Evolutionary conservation across 2,329 filamentous ascomycete species (phyloP), one percentile per base, ranked within the genome.

Genomic region (Cladophialophora psammophila): DNA sequence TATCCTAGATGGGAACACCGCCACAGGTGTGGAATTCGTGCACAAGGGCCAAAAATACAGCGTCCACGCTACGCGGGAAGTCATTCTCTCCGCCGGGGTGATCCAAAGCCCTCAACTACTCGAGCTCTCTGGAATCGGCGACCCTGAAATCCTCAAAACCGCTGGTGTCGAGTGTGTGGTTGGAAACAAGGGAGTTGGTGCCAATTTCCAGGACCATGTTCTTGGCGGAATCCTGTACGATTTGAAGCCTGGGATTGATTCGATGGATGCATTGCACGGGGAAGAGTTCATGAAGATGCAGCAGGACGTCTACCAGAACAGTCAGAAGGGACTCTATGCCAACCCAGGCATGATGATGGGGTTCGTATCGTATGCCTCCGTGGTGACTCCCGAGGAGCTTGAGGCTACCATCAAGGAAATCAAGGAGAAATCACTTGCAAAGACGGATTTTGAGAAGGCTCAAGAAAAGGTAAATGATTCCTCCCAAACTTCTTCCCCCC

Each of bases 71-170:
- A 74, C 65, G 12, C 72, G 75, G 54, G 88, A 90, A 69, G 82
- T 90, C 12, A 81, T 91, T 40, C 76, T 91, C 3, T 84, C 83
- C 1, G 86, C 86, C 0, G 88, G 88, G 0, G 83, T 83, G 20
- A 78, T 85, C 50, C 83, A 84, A 72, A 87, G 84, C 15, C 88
- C 83, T 2, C 86, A 84, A 75, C 79, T 87, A 18, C 82, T 86
- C 15, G 87, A 90, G 69, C 79, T 88, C 1, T 89, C 87, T 0
- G 88, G 88, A 0, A 81, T 90, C 31, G 88, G 88, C 2, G 79
- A 81, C 54, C 75, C 78, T 0, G 74, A 76, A 0, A 72, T 84
- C 1, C 77, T 86, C 1, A 69, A 74, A 9, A 72, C 72, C 0
- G 79, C 79, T 0, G 79, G 79, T 0, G 78, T 86, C 2, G 70